phyloP scores from a whole-genome alignment of 257 asterid genomes.

The Solanum pimpinellifolium region DNA sequence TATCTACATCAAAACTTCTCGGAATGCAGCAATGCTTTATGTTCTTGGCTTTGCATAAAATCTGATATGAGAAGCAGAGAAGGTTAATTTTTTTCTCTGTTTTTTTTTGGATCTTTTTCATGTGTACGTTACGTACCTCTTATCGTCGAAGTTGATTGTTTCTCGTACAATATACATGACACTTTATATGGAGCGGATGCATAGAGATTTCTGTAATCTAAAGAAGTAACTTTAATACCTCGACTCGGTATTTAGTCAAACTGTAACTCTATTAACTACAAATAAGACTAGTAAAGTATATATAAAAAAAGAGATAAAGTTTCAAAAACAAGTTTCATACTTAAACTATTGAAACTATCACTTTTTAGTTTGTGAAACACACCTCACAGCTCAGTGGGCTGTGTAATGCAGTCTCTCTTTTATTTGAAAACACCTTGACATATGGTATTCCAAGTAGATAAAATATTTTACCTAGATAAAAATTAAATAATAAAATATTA shows the following conservation, averaged over 20 bases:
- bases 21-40: background rate
- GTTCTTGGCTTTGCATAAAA: background rate
- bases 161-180: background rate
- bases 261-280: too few relatives aligned
- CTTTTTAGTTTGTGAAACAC: too few relatives aligned
- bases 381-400: too few relatives aligned
- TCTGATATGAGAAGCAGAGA: background rate
- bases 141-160: too few relatives aligned
- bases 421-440: too few relatives aligned
- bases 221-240: background rate
- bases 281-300: too few relatives aligned
- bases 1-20: background rate
- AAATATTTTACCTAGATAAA: too few relatives aligned
- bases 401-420: too few relatives aligned
- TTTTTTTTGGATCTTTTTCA: background rate
- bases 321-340: too few relatives aligned
- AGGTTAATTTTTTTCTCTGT: background rate
- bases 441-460: accelerated
- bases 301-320: too few relatives aligned
- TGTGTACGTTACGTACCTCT: background rate
- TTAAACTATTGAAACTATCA: too few relatives aligned
- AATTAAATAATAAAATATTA: too few relatives aligned
- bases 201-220: background rate
- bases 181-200: background rate
- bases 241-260: accelerated